Percentiles rank a stretch among this genome's conserved stretches.
Conservation (phyloP, 768 basidiomycete genomes). For the Xerocomus brunneocitrinus region DNA sequence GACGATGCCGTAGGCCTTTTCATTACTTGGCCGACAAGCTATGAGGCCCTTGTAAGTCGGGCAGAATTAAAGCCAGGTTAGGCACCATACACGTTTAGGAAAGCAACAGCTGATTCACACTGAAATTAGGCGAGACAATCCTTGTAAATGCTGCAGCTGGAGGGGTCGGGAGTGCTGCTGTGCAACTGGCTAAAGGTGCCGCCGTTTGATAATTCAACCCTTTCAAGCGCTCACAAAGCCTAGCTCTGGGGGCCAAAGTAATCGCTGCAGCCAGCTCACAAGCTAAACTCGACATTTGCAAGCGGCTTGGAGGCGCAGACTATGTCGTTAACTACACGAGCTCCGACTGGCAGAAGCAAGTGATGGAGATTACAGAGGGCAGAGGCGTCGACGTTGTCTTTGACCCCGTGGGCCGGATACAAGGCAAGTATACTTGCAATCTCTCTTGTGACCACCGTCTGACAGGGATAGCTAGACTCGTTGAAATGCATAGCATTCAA, state of each 20-base stretch:
- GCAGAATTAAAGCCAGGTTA: slow-evolving; percentile 75
- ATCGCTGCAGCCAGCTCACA: slow-evolving; percentile 87
- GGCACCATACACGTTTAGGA: not conserved
- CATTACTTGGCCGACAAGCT: slow-evolving; percentile 92
- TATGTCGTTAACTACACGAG: slow-evolving; percentile 74
- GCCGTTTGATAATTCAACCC: not conserved
- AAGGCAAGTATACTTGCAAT: slow-evolving; percentile 37
- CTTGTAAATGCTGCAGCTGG: slow-evolving; percentile 95
- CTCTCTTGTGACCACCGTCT: not conserved
- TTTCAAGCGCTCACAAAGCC: not conserved
- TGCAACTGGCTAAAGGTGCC: slow-evolving; percentile 88
- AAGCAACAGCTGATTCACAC: slow-evolving; percentile 5
- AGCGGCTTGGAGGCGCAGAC: slow-evolving; percentile 77
- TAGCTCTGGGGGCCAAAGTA: slow-evolving; percentile 87
- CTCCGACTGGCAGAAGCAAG: slow-evolving; percentile 85
- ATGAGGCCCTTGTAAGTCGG: slow-evolving; percentile 84
- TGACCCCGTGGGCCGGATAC: slow-evolving; percentile 81
- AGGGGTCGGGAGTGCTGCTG: slow-evolving; percentile 88
- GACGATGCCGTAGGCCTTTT: slow-evolving; percentile 50
- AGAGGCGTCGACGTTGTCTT: slow-evolving; percentile 85
- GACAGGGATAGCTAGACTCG: slow-evolving; percentile 46
- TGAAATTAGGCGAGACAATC: slow-evolving; percentile 72
- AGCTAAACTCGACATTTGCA: slow-evolving; percentile 76
- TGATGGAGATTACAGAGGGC: slow-evolving; percentile 75
- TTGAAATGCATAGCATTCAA: slow-evolving; percentile 95